Evolutionary conservation across 139 green algal species (phyloP).

Genomic region (Tetradesmus obliquus): DNA sequence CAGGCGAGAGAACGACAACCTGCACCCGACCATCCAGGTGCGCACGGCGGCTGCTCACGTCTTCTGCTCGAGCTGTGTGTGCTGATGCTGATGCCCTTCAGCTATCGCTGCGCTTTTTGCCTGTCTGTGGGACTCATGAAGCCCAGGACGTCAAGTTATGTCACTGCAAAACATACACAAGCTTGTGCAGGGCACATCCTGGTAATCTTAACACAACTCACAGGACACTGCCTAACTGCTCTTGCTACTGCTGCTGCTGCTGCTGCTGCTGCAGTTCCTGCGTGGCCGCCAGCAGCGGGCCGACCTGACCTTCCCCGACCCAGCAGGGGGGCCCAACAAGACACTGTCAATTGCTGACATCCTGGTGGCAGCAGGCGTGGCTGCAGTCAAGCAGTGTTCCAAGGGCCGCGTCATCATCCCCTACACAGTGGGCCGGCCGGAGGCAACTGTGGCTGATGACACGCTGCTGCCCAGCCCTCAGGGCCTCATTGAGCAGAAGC

Average conservation of each 20-base stretch:
- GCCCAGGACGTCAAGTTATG: too few relatives aligned
- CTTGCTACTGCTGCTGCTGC: background rate
- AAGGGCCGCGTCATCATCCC: background rate
- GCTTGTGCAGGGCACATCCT: too few relatives aligned
- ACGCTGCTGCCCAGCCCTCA: background rate
- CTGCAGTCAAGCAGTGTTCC: constrained; percentile 12
- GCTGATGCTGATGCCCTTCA: too few relatives aligned
- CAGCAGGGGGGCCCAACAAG: background rate
- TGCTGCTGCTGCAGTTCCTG: background rate
- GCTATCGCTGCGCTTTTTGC: too few relatives aligned
- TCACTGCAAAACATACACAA: too few relatives aligned
- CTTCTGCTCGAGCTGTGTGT: too few relatives aligned
- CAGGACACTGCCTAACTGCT: background rate
- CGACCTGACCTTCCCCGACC: background rate
- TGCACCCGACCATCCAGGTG: constrained; percentile 22
- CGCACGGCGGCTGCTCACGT: background rate
- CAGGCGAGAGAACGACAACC: constrained; percentile 5
- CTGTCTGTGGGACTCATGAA: too few relatives aligned
- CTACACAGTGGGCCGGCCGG: background rate
- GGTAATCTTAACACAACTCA: too few relatives aligned
- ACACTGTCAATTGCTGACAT: constrained; percentile 23
- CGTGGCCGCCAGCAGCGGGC: background rate
- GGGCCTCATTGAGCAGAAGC: constrained; percentile 4
- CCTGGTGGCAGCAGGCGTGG: background rate
- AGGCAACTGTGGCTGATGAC: constrained; percentile 22